Evolutionary conservation across 352 stramenopile species (phyloP), one percentile per base, ranked within the genome.

Genomic region (Phytophthora sp.): DNA sequence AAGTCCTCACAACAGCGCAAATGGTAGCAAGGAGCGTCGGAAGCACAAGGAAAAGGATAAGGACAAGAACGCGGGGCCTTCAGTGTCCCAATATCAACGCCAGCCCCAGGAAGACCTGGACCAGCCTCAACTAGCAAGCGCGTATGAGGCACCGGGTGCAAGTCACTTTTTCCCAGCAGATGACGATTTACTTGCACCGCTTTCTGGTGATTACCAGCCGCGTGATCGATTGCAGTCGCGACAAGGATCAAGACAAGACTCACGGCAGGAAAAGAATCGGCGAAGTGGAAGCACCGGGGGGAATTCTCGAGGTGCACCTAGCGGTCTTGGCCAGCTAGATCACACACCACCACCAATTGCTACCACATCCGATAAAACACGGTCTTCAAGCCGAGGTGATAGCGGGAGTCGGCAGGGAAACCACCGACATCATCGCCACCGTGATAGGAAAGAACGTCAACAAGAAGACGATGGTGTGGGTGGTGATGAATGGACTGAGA

Each of bases 181-280:
- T 2, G 65, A 69, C 0, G 75, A 84, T 37, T 39, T 88, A 11
- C 52, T 91, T 7, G 34, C 70, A 2, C 75, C 80, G 24, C 30
- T 87, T 0, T 52, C 61, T 1, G 54, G 64, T 11, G 79, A 89
- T 15, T 93, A 93, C 45, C 80, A 88, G 44, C 77, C 86, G 9
- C 70, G 82, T 11, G 86, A 94, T 61, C 80, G 86, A 3, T 69
- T 94, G 20, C 80, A 92, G 41, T 94, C 86, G 11, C 78, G 86
- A 6, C 85, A 94, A 52, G 82, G 85, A 1, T 92, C 79, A 6
- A 65, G 86, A 0, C 83, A 89, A 44, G 78, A 77, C 15, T 79
- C 76, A 11, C 70, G 77, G 3, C 65, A 79, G 26, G 50, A 75
- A 24, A 70, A 53, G 39, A 61, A 51, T 17, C 18, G 24, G 54